Conservation (phyloP, 768 basidiomycete genomes). For the Galerina sulciceps region DNA sequence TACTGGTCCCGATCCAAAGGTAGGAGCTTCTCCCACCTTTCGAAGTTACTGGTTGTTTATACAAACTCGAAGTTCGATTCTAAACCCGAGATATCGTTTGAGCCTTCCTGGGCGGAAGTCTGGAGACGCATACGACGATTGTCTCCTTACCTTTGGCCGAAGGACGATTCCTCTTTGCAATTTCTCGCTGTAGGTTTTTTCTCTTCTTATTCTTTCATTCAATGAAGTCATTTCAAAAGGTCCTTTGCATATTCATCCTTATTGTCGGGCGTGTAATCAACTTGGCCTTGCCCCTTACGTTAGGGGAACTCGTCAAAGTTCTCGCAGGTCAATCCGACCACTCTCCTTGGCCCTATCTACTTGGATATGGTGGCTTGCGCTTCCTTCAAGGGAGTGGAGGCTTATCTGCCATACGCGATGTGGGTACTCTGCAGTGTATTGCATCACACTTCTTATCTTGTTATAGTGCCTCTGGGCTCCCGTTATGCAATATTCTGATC, state of each 20-base stretch:
- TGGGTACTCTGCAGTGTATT: constrained; percentile 25
- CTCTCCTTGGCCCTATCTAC: constrained; percentile 72
- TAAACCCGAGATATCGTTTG: constrained; percentile 58
- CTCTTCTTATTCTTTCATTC: not conserved
- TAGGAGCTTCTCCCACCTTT: constrained; percentile 15
- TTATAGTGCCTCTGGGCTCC: constrained; percentile 77
- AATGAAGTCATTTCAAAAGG: constrained; percentile 36
- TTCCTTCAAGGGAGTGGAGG: constrained; percentile 82
- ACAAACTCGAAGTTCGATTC: constrained; percentile 33
- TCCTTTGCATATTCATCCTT: constrained; percentile 72
- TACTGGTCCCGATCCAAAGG: constrained; percentile 42
- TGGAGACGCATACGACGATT: constrained; percentile 67
- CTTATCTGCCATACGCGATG: constrained; percentile 67
- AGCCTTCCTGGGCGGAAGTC: constrained; percentile 76
- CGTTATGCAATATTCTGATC: constrained; percentile 88
- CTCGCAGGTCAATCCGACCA: constrained; percentile 50
- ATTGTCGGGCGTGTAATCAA: constrained; percentile 80
- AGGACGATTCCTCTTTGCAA: constrained; percentile 67
- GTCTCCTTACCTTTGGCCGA: constrained; percentile 86
- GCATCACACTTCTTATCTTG: not conserved
- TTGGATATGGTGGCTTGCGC: constrained; percentile 68
- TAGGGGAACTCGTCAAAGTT: constrained; percentile 66
- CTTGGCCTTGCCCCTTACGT: constrained; percentile 66
- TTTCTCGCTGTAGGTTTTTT: constrained; percentile 58
- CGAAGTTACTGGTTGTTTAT: constrained; percentile 2